phyloP scores from a whole-genome alignment of 2,329 filamentous ascomycete genomes.

The Fusarium paranaense region DNA sequence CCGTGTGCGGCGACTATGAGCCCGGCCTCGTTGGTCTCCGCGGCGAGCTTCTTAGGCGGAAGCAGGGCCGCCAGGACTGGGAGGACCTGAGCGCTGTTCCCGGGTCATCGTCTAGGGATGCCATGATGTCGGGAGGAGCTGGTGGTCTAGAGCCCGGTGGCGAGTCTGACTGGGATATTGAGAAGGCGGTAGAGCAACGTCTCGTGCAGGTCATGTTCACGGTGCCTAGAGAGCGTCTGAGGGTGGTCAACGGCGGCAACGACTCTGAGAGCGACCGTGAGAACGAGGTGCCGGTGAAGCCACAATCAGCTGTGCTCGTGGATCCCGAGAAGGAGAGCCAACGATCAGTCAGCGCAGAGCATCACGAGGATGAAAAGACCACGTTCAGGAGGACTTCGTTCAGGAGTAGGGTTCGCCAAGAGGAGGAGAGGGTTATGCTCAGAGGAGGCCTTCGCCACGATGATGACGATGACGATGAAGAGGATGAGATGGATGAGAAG shows the following conservation, averaged over 20 bases:
- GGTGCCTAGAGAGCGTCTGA: conserved; percentile 84
- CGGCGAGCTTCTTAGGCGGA: conserved; percentile 63
- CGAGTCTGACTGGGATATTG: conserved; percentile 82
- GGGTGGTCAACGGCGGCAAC: conserved; percentile 89
- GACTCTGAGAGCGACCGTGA: conserved; percentile 48
- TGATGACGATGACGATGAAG: conserved; percentile 1
- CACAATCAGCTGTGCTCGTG: conserved; percentile 55
- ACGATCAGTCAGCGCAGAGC: conserved; percentile 9
- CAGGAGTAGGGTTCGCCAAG: background rate
- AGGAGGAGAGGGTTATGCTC: background rate
- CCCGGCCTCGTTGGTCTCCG: conserved; percentile 56
- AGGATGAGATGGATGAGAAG: conserved; percentile 7
- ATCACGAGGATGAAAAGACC: background rate
- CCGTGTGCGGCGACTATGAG: conserved; percentile 58
- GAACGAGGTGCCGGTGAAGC: conserved; percentile 43
- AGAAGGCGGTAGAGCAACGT: conserved; percentile 76
- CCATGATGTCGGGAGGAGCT: conserved; percentile 46
- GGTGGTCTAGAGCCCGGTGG: conserved; percentile 47
- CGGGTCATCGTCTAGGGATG: conserved; percentile 3
- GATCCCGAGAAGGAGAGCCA: conserved; percentile 51
- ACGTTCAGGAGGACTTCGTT: background rate
- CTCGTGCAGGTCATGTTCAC: conserved; percentile 92
- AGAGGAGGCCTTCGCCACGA: conserved; percentile 4
- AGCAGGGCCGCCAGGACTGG: conserved; percentile 68
- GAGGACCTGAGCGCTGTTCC: conserved; percentile 48